Base-by-base conservation (phyloP, 2,329 filamentous ascomycete genomes). In the Paraphaeosphaeria minitans region DNA sequence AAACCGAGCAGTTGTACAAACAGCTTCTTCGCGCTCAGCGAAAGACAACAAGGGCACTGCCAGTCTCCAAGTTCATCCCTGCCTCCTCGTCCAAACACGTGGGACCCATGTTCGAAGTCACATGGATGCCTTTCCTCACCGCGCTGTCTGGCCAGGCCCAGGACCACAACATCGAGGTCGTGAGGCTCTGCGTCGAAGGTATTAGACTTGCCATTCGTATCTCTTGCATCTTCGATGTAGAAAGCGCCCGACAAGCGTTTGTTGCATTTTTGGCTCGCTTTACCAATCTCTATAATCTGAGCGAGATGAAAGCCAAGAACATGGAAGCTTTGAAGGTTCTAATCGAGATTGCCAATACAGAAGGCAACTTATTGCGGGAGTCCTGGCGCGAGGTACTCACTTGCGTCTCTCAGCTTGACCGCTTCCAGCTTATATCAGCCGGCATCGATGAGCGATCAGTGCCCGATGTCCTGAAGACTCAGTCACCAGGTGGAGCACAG, bases 61-160 rank as follows among this genome's bases (percentile, higher is more conserved):
- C 80, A n/a, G 78, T 77, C 69, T 89, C 83, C 78, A 88, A 81
- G 57, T 99, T 95, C 77, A 96, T 99, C 55, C 91, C 92, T 1
- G 95, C 95, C 3, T 95, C 92, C 1, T 98, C 93, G 0, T 93
- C 92, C 75, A 94, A 92, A 68, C 95, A 99, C 75, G 91, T 97
- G 51, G 95, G 95, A 0, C 93, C 95, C 0, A 99, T 99, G 95
- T 98, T 99, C 72, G 93, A 97, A 69, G 93, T 97, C 24, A 96
- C 93, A 0, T 99, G 95, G 95, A 99, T 98, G 94, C 97, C 94
- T 10, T 96, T 97, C 77, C 90, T 99, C 71, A 98, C 94, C 5
- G 93, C 93, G 0, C 84, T 99, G 27, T 97, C 94, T 1, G 93
- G 91, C 52, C 91, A 96, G 66, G 93, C 95, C 75, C 95, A 98